Base-by-base conservation (phyloP, 2,329 filamentous ascomycete species). In the Aspergillus texensis region DNA sequence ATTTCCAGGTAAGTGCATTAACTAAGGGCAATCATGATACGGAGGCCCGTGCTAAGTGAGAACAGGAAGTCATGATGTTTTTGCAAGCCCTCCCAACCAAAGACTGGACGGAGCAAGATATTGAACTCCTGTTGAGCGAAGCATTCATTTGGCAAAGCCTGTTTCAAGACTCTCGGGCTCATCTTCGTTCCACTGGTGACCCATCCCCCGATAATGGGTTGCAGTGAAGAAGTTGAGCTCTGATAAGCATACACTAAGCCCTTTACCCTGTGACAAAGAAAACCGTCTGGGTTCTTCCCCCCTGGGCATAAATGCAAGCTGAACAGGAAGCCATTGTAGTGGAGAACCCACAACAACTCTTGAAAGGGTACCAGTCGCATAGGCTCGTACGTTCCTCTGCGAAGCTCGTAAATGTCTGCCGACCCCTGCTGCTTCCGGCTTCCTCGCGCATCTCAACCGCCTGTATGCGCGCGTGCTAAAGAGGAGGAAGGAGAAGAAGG, bases 11-110 rank as follows among this genome's bases (percentile, higher is more conserved):
- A 71, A n/a, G 74, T 63, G 46, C 54, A 63, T 66, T 14, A n/a
- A 36, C 21, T 16, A 41, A 34, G 19, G 21, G 26, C 11, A n/a
- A 2, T 16, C 6, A 16, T 43, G 10, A 6, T 34, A 16, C 14
- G 10, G 48, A 34, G 9, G 16, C n/a, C 10, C 21, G 48, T 32
- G 14, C 48, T 74, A 62, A 74, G 58, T 57, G n/a, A 30, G 26
- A 28, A n/a, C 86, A 98, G 81, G 94, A 97, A 78, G 90, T 97
- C 64, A 97, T 99, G 94, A 99, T 99, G 94, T 99, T 99, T 75
- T 82, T 99, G 60, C 95, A 99, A 80, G 92, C 93, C 52, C 82
- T 99, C 62, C 95, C 96, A 3, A 99, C 96, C 8, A 90, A 91
- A 70, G 87, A 90, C 60, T 99, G 95, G 95, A 97, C 93, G 1